A percentile compares a stretch with the other conserved stretches of the same genome.
phyloP scores from a whole-genome alignment of 805 yeast genomes.

The Torulaspora franciscae region DNA sequence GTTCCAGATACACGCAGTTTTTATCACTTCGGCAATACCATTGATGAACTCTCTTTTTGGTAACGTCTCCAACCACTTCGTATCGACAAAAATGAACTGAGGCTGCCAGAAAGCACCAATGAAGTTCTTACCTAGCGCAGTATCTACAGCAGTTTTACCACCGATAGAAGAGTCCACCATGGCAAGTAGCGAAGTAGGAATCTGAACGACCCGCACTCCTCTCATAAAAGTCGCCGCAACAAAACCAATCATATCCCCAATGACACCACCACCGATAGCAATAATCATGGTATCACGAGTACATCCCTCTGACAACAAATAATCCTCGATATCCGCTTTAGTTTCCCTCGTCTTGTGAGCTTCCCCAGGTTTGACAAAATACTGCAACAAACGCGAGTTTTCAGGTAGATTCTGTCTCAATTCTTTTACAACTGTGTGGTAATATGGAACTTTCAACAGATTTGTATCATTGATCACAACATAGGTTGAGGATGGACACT shows the following conservation, averaged over 20 bases:
- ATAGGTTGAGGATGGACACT: slow-evolving; percentile 80
- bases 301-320: slow-evolving; percentile 73
- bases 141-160: slow-evolving; percentile 97
- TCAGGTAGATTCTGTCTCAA: slow-evolving; percentile 45
- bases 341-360: slow-evolving; percentile 81
- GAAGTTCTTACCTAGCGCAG: slow-evolving; percentile 92
- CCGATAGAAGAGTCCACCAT: slow-evolving; percentile 99
- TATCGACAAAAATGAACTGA: slow-evolving; percentile 77
- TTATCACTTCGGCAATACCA: slow-evolving; percentile 97
- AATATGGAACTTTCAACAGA: slow-evolving; percentile 61
- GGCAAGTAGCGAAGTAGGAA: slow-evolving; percentile 88
- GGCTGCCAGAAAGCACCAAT: slow-evolving; percentile 99
- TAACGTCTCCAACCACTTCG: slow-evolving; percentile 77
- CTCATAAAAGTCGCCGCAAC: slow-evolving; percentile 99
- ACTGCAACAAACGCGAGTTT: slow-evolving; percentile 62
- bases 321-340: slow-evolving; percentile 91
- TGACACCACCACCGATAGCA: slow-evolving; percentile 97
- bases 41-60: slow-evolving; percentile 93
- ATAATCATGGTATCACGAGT: slow-evolving; percentile 92
- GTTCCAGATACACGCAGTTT: slow-evolving; percentile 98
- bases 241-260: slow-evolving; percentile 98
- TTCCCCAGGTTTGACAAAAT: slow-evolving; percentile 88
- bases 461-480: slow-evolving; percentile 86
- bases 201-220: slow-evolving; percentile 88
- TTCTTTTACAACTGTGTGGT: slow-evolving; percentile 42